Evolutionary conservation across 2,329 filamentous ascomycete genomes (phyloP), one percentile per base, ranked within the genome.

Genomic region (Fusarium redolens): DNA sequence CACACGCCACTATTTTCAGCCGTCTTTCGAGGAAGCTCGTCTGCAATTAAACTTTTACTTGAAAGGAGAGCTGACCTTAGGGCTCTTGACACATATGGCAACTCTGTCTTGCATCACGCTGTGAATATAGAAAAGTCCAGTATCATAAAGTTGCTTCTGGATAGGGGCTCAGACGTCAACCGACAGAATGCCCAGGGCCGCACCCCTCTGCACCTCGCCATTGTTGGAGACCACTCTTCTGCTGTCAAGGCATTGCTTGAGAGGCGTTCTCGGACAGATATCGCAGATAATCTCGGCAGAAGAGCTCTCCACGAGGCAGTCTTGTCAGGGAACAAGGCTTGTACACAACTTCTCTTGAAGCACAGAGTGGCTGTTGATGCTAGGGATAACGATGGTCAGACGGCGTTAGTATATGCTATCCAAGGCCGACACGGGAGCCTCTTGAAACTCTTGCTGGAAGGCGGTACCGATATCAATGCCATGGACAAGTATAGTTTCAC

Each of bases 181-280:
- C 8, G 25, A 11, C 54, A 63, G 22, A 48, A 63, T 25, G 4
- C 18, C 4, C 35, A 48, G 3, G 43, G 60, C 17, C 35, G 30
- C 13, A 63, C 60, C 15, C 60, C 55, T 28, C 15, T 63, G 20
- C 43, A 63, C 35, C 20, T 63, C 17, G 60, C 60, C 8, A 63
- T 61, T 11, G 9, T 25, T 5, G 28, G 57, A 4, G 20, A 17
- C 18, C 28, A 38, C 4, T 14, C 55, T 13, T 43, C 60, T 20
- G 22, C 17, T 18, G 37, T 61, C 33, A 63, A 63, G 17, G 11
- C 38, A 30, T 57, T 63, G 15, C 56, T 63, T 22, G 55, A 61
- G 10, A 37, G 35, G 17, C 30, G 35, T 31, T 61, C 54, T 20
- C 12, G 43, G 22, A 44, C 31, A 11, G 43, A 61, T 17, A 43